Evolutionary conservation across 352 stramenopile species (phyloP), one percentile per base, ranked within the genome.

Genomic region (Globisporangium radiosum): DNA sequence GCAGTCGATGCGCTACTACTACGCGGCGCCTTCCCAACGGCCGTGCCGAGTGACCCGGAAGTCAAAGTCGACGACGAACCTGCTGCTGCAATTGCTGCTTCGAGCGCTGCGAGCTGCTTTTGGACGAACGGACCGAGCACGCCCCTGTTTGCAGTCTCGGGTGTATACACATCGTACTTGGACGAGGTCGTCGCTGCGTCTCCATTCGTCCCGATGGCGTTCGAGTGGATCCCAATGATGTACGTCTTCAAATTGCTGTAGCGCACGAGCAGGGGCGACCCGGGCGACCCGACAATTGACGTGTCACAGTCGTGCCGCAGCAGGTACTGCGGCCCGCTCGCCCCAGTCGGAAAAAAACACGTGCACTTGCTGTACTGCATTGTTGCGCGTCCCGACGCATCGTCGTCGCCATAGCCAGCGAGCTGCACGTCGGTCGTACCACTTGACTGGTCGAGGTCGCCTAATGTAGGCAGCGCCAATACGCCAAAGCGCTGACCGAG

Each of bases 261-360:
- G 13, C 73, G 71, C 51, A 87, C 77, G 7, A 90, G 62, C 69
- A 91, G 62, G 0, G 78, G 78, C 1, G 81, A 77, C 0, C 81
- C 81, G 1, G 70, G 63, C 2, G 74, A 84, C 1, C 72, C 70
- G n/a, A 69, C 68, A 1, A 17, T 25, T 7, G 74, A 78, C 8
- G 78, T 79, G 50, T 89, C 76, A 39, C 81, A 89, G 55, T 84
- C 69, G 69, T 92, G 77, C 49, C 76, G 76, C 19, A 81, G 54
- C 66, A 78, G 73, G 56, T 78, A 87, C 37, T 71, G 57, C 13
- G 68, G 67, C 0, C 69, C 70, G 39, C 68, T 65, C 61, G 81
- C 82, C n/a, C 62, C 63, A 15, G 43, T 60, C 0, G 70, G 73
- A 43, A 85, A 84, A 39, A 71, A 70, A 45, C 73, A 81, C 56